Evolutionary conservation across 2,329 filamentous ascomycete species (phyloP).

Genomic region (Fusarium decemcellulare): DNA sequence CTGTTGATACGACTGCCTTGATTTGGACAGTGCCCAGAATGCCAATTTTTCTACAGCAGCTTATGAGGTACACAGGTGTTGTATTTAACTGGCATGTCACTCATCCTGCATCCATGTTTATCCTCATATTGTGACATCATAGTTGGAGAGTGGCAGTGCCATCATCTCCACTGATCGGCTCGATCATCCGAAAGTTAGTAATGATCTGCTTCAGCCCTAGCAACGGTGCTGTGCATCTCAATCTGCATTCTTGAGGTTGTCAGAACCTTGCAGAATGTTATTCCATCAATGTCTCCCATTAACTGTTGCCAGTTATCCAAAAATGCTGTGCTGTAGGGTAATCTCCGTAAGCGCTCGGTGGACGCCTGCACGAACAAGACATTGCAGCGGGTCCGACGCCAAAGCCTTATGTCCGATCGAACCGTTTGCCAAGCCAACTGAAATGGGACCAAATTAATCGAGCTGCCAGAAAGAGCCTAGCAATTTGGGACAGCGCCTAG

Average conservation of each 20-base stretch:
- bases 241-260: neutral
- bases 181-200: neutral
- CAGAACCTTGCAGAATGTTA: too few species aligned
- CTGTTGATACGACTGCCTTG: too few species aligned
- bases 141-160: neutral
- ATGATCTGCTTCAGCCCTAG: neutral
- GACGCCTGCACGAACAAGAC: neutral
- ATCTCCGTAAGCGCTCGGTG: neutral
- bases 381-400: neutral
- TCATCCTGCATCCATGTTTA: neutral
- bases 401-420: too few species aligned
- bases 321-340: neutral
- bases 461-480: conserved; percentile 24
- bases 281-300: too few species aligned
- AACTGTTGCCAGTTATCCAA: too few species aligned
- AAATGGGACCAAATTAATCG: conserved; percentile 8
- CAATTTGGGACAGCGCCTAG: neutral
- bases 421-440: conserved; percentile 10
- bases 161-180: neutral
- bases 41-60: too few species aligned
- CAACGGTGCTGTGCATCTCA: neutral
- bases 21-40: too few species aligned
- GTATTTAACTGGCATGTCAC: too few species aligned
- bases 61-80: too few species aligned
- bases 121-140: neutral